Percentiles rank a stretch among this genome's conserved stretches.
Evolutionary conservation across 2,329 filamentous ascomycete genomes (phyloP).

Genomic region (Colletotrichum costaricense): DNA sequence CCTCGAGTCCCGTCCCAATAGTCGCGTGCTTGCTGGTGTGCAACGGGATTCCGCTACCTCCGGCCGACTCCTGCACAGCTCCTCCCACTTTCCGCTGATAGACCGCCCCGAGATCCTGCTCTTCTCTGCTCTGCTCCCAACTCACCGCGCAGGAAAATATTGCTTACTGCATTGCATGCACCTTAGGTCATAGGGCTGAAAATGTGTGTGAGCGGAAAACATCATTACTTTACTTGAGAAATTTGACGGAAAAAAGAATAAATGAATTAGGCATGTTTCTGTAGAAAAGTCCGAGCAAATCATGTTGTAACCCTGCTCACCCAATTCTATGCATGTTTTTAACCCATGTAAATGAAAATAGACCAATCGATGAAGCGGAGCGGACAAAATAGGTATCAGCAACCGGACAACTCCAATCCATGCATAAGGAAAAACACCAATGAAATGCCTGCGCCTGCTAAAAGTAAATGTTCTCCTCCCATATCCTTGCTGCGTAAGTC

Average conservation of each 20-base stretch:
- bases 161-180: not conserved
- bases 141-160: not conserved
- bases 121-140: not conserved
- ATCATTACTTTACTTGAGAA: not conserved
- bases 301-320: not conserved
- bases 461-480: not conserved
- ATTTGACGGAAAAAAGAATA: not conserved
- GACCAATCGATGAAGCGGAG: not conserved
- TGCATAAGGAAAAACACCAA: slow-evolving; percentile 1
- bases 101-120: not conserved
- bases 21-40: not conserved
- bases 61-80: not conserved
- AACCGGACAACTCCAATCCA: not conserved
- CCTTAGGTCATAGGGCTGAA: not conserved
- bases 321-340: not conserved
- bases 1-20: not conserved
- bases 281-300: not conserved
- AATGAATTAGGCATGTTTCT: not conserved
- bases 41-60: not conserved
- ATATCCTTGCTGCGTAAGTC: not conserved
- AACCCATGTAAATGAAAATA: not conserved
- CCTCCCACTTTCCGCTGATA: not conserved
- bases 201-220: not conserved
- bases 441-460: not conserved
- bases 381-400: not conserved